Base-by-base conservation (phyloP, 1,284 basidiomycete species). In the Caloboletus inedulis region DNA sequence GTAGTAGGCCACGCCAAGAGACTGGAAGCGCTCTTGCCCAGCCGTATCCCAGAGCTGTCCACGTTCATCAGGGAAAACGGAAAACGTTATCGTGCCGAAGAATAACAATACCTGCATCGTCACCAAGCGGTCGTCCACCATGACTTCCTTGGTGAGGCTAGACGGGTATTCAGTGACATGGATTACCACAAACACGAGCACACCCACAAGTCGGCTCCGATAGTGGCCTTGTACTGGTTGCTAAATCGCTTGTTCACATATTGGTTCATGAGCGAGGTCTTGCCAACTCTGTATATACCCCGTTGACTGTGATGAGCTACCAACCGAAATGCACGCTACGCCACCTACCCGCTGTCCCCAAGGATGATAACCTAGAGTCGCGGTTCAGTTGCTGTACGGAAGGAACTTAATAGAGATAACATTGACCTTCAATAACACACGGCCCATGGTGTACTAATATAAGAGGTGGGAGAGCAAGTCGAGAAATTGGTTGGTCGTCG, bases 221-320 rank as follows among this genome's bases (percentile, higher is more conserved):
- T 95, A 57, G 94, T 97, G 12, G 94, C 95, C 78, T 99, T 99
- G 84, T 99, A 99, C 74, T 98, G 96, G 73, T 96, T 98, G 68
- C 91, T 96, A 77, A 99, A 99, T 60, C 97, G 89, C 76, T 98
- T 99, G 86, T 99, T 99, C 65, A 99, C 97, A 79, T 98, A 99
- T 79, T 99, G 97, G 79, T 98, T 99, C 97, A 99, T 99, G 65
- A 99, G 85, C 39, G 96, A 99, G 45, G 96, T 99, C 89, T 99
- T 99, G 49, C 96, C 97, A 72, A 99, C 97, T 56, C 96, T 97
- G 34, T 23, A 48, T 31, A 30, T 34, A 29, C 49, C 47, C 39
- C 62, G 49, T 51, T 39, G 52, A 56, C 44, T 54, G 57, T 51
- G 35, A 14, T 64, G 47, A 64, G 51, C 23, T 25, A 25, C 29